These are phyloP conservation scores for Penicillium pulvis DNA, from an alignment of 495 filamentous ascomycete species.

Conservation along the genomic window DNA sequence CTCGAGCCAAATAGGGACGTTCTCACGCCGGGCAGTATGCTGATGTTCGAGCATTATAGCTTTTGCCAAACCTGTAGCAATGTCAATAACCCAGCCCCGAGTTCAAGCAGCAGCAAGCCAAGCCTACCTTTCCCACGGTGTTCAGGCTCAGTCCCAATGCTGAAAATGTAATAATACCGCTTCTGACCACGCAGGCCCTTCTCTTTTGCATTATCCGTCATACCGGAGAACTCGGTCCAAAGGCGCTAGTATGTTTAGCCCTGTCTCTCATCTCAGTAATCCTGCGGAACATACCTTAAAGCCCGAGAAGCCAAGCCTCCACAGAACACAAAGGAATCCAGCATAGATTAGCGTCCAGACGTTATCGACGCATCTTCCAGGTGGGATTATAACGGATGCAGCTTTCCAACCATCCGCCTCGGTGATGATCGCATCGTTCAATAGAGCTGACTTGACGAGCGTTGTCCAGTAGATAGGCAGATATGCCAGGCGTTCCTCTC, in stretches of 20 bases:
- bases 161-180: slow-evolving; percentile 34
- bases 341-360: slow-evolving; percentile 26
- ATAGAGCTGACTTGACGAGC: slow-evolving; percentile 25
- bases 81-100: background rate
- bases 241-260: slow-evolving; percentile 19
- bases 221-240: slow-evolving; percentile 30
- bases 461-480: slow-evolving; percentile 28
- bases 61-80: slow-evolving; percentile 28
- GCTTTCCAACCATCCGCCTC: slow-evolving; percentile 33
- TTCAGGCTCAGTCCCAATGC: slow-evolving; percentile 29
- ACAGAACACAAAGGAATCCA: slow-evolving; percentile 26
- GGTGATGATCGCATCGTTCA: slow-evolving; percentile 31
- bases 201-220: slow-evolving; percentile 31
- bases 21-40: slow-evolving; percentile 18
- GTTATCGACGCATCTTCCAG: slow-evolving; percentile 23
- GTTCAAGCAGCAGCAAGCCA: background rate
- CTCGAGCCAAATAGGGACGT: slow-evolving; percentile 36
- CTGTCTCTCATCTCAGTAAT: background rate
- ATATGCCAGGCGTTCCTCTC: slow-evolving; percentile 25
- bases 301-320: slow-evolving; percentile 25
- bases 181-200: slow-evolving; percentile 26
- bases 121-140: slow-evolving; percentile 31
- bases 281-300: slow-evolving; percentile 18
- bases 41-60: slow-evolving; percentile 28
- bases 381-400: slow-evolving; percentile 27